phyloP scores from a whole-genome alignment of 2,329 filamentous ascomycete genomes.

The Periconia sp. region DNA sequence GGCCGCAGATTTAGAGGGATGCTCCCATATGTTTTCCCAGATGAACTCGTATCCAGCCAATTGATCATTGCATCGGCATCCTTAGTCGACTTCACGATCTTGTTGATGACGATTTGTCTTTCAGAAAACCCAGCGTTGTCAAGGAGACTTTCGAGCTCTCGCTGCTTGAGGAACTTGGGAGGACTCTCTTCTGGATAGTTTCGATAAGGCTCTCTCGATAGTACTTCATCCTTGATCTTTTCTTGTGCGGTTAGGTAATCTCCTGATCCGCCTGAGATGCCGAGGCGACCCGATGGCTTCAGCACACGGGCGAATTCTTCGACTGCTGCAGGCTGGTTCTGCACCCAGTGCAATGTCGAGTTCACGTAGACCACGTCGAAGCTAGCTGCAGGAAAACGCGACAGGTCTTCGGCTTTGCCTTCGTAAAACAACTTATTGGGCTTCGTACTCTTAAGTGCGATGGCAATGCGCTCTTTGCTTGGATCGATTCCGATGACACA shows the following conservation, averaged over 20 bases:
- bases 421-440: conserved; percentile 23
- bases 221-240: conserved; percentile 22
- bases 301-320: conserved; percentile 20
- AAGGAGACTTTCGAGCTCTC: conserved; percentile 25
- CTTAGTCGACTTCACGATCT: conserved; percentile 25
- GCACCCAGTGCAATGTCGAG: conserved; percentile 3
- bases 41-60: conserved; percentile 41
- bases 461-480: conserved; percentile 33
- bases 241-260: conserved; percentile 9
- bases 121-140: conserved; percentile 22
- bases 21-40: conserved; percentile 39
- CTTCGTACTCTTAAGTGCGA: conserved; percentile 3
- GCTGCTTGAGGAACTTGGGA: conserved; percentile 29
- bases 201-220: conserved; percentile 28
- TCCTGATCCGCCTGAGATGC: conserved; percentile 12
- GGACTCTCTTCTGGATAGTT: conserved; percentile 24
- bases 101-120: conserved; percentile 26
- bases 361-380: conserved; percentile 25
- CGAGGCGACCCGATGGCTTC: conserved; percentile 19
- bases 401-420: conserved; percentile 34
- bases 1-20: conserved; percentile 36
- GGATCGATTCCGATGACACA: conserved; percentile 41
- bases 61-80: conserved; percentile 34
- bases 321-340: neutral
- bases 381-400: conserved; percentile 19